Evolutionary conservation across 2,329 filamentous ascomycete species (phyloP).

Genomic region (Sclerotiophoma versabilis): DNA sequence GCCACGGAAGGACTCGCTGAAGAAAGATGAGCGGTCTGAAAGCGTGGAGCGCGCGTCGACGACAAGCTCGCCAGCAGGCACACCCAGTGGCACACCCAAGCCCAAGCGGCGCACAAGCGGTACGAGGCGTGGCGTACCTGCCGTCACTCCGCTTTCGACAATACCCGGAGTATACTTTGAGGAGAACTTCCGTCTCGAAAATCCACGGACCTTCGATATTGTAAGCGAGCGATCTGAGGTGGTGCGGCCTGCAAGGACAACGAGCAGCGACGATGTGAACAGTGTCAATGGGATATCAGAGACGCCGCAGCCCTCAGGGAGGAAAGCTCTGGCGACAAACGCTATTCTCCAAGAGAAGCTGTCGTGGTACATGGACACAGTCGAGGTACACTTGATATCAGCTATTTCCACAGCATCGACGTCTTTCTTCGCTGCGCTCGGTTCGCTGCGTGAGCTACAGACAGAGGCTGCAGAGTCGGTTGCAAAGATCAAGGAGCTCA

Average conservation of each 20-base stretch:
- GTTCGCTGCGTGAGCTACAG: slow-evolving; percentile 88
- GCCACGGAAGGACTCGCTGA: slow-evolving; percentile 55
- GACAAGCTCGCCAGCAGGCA: slow-evolving; percentile 42
- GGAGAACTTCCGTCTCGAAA: slow-evolving; percentile 92
- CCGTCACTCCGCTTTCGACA: slow-evolving; percentile 85
- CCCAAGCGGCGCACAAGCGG: slow-evolving; percentile 60
- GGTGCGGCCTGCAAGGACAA: slow-evolving; percentile 68
- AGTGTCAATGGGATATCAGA: slow-evolving; percentile 64
- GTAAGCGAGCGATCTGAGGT: slow-evolving; percentile 96
- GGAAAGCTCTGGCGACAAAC: slow-evolving; percentile 92
- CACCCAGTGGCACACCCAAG: slow-evolving; percentile 59
- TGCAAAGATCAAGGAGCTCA: slow-evolving; percentile 78
- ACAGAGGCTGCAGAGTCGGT: slow-evolving; percentile 93
- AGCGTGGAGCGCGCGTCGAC: slow-evolving; percentile 53
- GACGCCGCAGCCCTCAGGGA: slow-evolving; percentile 62
- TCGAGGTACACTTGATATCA: slow-evolving; percentile 94
- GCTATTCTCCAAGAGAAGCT: slow-evolving; percentile 97
- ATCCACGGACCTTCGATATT: slow-evolving; percentile 93
- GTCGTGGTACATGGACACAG: slow-evolving; percentile 99
- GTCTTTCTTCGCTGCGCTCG: slow-evolving; percentile 93
- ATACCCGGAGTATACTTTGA: slow-evolving; percentile 96
- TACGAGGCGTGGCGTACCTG: slow-evolving; percentile 69
- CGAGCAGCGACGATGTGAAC: slow-evolving; percentile 60
- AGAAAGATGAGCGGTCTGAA: slow-evolving; percentile 59
- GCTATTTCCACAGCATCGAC: slow-evolving; percentile 95